phyloP scores from a whole-genome alignment of 306 rosid genomes.

The Morella rubra region DNA sequence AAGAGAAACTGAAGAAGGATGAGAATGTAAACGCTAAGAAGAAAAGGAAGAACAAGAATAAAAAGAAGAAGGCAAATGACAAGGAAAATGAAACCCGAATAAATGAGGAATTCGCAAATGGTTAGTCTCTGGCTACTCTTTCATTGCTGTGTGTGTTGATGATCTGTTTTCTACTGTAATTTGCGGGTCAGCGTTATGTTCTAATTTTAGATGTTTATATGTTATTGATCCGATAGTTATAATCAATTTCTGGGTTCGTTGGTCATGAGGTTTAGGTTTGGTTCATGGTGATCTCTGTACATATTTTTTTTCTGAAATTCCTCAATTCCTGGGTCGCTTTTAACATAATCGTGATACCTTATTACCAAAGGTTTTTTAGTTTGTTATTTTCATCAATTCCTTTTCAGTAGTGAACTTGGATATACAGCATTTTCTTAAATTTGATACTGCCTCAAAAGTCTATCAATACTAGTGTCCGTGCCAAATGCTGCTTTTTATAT shows the following conservation, averaged over 20 bases:
- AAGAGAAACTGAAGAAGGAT: conserved; percentile 31
- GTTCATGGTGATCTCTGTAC: background rate
- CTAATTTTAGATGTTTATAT: too few relatives aligned
- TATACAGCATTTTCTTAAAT: background rate
- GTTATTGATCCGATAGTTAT: background rate
- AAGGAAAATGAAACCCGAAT: conserved; percentile 29
- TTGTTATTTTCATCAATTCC: background rate
- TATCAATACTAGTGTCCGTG: background rate
- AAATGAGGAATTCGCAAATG: conserved; percentile 35
- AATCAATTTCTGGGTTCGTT: background rate
- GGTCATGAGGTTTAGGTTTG: background rate
- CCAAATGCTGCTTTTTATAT: background rate
- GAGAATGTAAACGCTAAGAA: conserved; percentile 27
- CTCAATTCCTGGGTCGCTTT: background rate
- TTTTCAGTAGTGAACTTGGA: background rate
- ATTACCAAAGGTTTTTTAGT: background rate
- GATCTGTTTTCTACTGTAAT: background rate
- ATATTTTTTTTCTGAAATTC: background rate
- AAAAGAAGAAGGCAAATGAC: conserved; percentile 31
- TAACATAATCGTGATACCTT: background rate
- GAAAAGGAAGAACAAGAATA: conserved; percentile 41
- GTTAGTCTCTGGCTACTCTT: conserved; percentile 37
- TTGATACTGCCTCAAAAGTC: background rate
- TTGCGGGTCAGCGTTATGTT: background rate
- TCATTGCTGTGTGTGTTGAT: too few relatives aligned